Base-by-base conservation (phyloP, 805 yeast genomes). In the Ogataea nitratoaversa region DNA sequence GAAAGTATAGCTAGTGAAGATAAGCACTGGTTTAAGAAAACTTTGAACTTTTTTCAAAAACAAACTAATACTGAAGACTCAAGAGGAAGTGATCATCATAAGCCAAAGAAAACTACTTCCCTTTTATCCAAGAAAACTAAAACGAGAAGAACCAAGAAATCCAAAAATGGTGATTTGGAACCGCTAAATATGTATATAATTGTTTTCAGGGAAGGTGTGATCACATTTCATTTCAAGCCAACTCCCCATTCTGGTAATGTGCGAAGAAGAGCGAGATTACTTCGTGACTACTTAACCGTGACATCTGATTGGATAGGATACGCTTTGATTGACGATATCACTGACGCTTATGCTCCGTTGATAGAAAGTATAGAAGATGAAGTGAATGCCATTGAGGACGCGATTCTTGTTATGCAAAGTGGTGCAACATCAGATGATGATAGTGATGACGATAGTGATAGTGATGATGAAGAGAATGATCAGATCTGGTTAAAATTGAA, bases 201-300 rank as follows among this genome's bases (percentile, higher is more conserved):
- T 49, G 96, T 93, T 8, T 93, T 91, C 67, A 78, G 82, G 44
- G 82, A 88, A 43, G 98, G 95, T 16, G 95, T 93, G 5, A 66
- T 93, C 29, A 89, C 97, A 0, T 89, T 93, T 66, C 99, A 93
- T 65, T 88, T 87, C 62, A 82, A 88, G 8, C 91, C 96, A 11
- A 88, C 97, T 0, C 95, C 96, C 3, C 99, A 93, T 62, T 95
- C 98, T 0, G 85, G 89, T 36, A 93, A 93, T 56, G 99, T 93
- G 24, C 77, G 99, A 51, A 75, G 98, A 60, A 78, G 99, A 59
- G 95, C 95, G 0, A 72, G 99, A 42, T 66, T 93, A 47, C 70
- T 91, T 47, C 73, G 82, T 46, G 99, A 93, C 59, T 91, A 90
- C 56, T 68, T 93, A 46, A 87, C 86, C 2, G 95, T 93, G 5